These are phyloP conservation scores for Craterostigma plantagineum DNA, from an alignment of 257 asterid species.

Conservation along the genomic window DNA sequence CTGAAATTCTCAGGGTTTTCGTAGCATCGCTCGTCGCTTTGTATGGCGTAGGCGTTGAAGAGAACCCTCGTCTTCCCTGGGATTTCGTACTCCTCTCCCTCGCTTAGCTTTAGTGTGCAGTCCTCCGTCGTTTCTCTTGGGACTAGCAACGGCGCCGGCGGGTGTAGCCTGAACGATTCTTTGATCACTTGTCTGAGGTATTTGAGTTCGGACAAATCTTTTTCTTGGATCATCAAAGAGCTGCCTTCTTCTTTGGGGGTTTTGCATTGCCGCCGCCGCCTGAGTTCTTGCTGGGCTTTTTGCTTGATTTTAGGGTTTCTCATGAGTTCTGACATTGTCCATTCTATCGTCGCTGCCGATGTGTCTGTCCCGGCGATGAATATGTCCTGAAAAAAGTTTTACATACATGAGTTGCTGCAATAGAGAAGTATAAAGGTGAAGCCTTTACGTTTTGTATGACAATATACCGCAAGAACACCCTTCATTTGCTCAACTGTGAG, in stretches of 20 bases:
- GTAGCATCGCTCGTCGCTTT: constrained; percentile 18
- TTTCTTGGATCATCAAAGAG: constrained; percentile 9
- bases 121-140: constrained; percentile 14
- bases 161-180: constrained; percentile 18
- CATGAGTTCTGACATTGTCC: constrained; percentile 27
- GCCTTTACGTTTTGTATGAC: too few species aligned
- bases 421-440: neutral
- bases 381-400: too few species aligned
- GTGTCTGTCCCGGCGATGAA: constrained; percentile 22
- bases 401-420: too few species aligned
- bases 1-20: constrained; percentile 14
- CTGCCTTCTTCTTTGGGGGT: neutral
- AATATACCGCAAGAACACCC: constrained; percentile 17
- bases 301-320: constrained; percentile 9
- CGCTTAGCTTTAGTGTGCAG: constrained; percentile 5
- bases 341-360: constrained; percentile 16
- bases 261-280: constrained; percentile 7
- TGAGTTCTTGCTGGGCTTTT: constrained; percentile 15
- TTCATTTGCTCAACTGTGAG: constrained; percentile 15
- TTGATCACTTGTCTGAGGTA: constrained; percentile 16
- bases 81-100: constrained; percentile 14
- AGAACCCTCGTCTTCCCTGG: constrained; percentile 17
- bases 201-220: constrained; percentile 12
- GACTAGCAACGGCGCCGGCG: constrained; percentile 15
- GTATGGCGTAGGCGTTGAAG: constrained; percentile 18